Percentiles rank a stretch among this genome's conserved stretches.
These are phyloP conservation scores for Annulohypoxylon nitens DNA, from an alignment of 495 filamentous ascomycete genomes.

Conservation along the genomic window DNA sequence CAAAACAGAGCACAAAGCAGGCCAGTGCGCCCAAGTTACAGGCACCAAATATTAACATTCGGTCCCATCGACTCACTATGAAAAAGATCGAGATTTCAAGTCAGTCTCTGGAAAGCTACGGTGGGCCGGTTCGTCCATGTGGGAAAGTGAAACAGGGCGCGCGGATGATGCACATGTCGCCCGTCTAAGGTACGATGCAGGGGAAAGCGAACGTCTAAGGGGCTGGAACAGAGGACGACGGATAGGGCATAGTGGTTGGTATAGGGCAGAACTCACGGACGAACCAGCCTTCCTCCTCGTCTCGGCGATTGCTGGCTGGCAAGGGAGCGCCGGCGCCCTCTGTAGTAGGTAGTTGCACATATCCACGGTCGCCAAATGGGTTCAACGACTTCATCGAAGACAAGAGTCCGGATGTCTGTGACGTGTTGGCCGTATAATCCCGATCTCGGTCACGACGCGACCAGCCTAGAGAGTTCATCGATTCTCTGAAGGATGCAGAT, in stretches of 20 bases:
- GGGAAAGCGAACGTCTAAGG: conserved; percentile 32
- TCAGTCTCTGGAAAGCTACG: conserved; percentile 49
- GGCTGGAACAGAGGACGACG: conserved; percentile 22
- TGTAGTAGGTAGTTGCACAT: conserved; percentile 89
- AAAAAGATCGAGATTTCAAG: conserved; percentile 40
- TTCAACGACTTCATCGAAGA: conserved; percentile 88
- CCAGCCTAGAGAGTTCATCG: conserved; percentile 96
- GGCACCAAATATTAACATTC: conserved; percentile 88
- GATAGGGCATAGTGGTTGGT: conserved; percentile 25
- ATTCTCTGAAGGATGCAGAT: conserved; percentile 88
- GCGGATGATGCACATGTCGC: conserved; percentile 58
- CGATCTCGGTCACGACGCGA: conserved; percentile 83
- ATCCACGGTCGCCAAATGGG: conserved; percentile 88
- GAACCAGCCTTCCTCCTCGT: conserved; percentile 97
- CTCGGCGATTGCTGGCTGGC: conserved; percentile 84
- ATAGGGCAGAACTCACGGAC: conserved; percentile 78
- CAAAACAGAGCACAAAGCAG: conserved; percentile 93
- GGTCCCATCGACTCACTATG: conserved; percentile 97
- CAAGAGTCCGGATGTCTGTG: conserved; percentile 77
- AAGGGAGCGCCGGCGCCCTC: conserved; percentile 87
- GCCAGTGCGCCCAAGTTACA: conserved; percentile 92
- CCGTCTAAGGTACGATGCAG: conserved; percentile 52
- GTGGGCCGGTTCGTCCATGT: conserved; percentile 52
- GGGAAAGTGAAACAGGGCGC: conserved; percentile 55
- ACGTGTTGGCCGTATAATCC: conserved; percentile 76